Conservation (phyloP, 1,139 yeast genomes). For the Taphrina betulina region DNA sequence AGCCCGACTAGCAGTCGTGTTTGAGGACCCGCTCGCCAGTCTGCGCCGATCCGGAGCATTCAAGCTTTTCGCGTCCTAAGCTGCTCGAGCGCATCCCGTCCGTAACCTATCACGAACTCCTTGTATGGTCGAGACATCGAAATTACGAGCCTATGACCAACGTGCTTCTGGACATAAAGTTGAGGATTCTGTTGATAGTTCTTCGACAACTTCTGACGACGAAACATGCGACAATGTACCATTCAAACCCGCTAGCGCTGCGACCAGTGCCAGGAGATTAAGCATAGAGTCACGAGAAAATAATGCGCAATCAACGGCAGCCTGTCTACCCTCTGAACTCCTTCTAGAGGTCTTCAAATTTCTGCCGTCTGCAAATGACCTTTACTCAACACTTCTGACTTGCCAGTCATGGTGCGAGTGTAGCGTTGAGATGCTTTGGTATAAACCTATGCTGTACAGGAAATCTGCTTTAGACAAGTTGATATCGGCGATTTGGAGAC, state of each 20-base stretch:
- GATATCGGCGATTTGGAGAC: slow-evolving; percentile 47
- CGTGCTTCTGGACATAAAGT: too few relatives aligned
- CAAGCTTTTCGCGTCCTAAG: too few relatives aligned
- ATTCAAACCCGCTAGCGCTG: background rate
- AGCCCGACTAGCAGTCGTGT: too few relatives aligned
- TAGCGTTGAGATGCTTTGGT: slow-evolving; percentile 81
- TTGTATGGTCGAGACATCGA: too few relatives aligned
- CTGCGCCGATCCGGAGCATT: too few relatives aligned
- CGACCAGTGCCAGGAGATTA: background rate
- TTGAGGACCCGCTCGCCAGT: too few relatives aligned
- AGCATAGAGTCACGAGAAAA: background rate
- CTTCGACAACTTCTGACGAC: slow-evolving; percentile 3
- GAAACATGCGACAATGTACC: background rate
- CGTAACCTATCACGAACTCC: too few relatives aligned
- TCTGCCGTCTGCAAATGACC: slow-evolving; percentile 61
- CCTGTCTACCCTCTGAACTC: slow-evolving; percentile 76
- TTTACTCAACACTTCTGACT: slow-evolving; percentile 67
- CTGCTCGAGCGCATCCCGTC: too few relatives aligned
- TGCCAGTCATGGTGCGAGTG: slow-evolving; percentile 80
- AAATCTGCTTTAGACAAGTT: slow-evolving; percentile 34
- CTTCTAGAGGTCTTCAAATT: slow-evolving; percentile 67
- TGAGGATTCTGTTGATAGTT: background rate
- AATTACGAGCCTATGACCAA: too few relatives aligned
- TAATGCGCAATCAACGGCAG: too few relatives aligned
- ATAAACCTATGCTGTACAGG: slow-evolving; percentile 71